These are phyloP conservation scores for Escallonia rubra DNA, from an alignment of 129 eudicot species.

Conservation along the genomic window DNA sequence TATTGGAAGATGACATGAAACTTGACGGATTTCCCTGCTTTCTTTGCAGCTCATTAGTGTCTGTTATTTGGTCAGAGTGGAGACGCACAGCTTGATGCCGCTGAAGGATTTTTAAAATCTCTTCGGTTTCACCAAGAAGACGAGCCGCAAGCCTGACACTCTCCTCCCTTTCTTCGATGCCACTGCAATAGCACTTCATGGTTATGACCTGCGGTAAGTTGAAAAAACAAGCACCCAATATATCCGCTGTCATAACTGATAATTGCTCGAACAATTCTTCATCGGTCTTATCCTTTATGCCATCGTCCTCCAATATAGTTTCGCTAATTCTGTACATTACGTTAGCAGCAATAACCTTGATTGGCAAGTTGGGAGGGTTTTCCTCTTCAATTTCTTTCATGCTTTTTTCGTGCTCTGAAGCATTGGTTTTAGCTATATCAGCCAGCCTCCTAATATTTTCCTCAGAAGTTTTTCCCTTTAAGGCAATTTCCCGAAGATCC, in stretches of 20 bases:
- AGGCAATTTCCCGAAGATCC: neutral
- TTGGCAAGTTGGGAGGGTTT: neutral
- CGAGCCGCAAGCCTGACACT: constrained; percentile 21
- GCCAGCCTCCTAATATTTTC: constrained; percentile 20
- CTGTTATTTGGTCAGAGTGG: constrained; percentile 7
- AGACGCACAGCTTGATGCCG: constrained; percentile 5
- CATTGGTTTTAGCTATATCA: neutral
- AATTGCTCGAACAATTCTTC: constrained; percentile 7
- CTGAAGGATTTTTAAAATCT: constrained; percentile 12
- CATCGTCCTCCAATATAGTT: neutral
- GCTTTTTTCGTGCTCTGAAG: neutral
- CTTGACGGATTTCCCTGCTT: no score
- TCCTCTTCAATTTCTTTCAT: neutral
- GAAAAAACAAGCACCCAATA: constrained; percentile 19
- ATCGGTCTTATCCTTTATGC: neutral
- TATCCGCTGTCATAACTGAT: constrained; percentile 23
- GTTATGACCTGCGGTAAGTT: constrained; percentile 20
- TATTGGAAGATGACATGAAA: no score
- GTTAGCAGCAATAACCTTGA: constrained; percentile 16
- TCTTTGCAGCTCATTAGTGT: no score
- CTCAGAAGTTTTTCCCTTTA: constrained; percentile 4
- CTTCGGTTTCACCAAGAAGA: constrained; percentile 25
- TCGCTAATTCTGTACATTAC: constrained; percentile 28
- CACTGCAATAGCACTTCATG: constrained; percentile 15
- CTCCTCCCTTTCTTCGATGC: constrained; percentile 20